phyloP scores from a whole-genome alignment of 2,329 filamentous ascomycete species.

The Teratosphaeria viscida region DNA sequence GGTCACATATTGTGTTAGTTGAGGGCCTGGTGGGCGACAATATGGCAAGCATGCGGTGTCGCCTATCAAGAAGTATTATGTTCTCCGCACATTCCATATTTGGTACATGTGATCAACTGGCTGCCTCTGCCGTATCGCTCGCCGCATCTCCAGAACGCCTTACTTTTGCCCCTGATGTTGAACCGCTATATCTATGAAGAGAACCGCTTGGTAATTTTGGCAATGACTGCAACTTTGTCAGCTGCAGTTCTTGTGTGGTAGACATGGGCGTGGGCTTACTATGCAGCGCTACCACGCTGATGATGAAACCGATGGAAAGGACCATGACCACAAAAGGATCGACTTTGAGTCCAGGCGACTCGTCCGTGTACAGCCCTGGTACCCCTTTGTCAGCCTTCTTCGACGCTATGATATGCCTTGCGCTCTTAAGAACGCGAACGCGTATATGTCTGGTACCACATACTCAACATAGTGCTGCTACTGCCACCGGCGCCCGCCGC shows the following conservation, averaged over 20 bases:
- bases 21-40: not conserved
- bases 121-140: not conserved
- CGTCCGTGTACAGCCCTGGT: conserved; percentile 87
- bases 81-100: not conserved
- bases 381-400: conserved; percentile 9
- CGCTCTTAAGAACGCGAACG: not conserved
- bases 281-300: conserved; percentile 94
- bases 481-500: conserved; percentile 90
- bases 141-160: conserved; percentile 3
- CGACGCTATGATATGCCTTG: not conserved
- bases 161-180: not conserved
- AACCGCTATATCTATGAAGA: conserved; percentile 35
- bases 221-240: conserved; percentile 57
- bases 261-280: conserved; percentile 49
- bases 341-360: conserved; percentile 93
- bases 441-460: conserved; percentile 21
- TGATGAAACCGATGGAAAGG: conserved; percentile 94
- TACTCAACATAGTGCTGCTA: conserved; percentile 97
- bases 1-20: no score
- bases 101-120: not conserved
- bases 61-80: not conserved
- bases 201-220: conserved; percentile 88
- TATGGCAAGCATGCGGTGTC: not conserved
- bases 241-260: not conserved
- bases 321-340: conserved; percentile 96